Evolutionary conservation across 1,284 basidiomycete species (phyloP).

Genomic region (Naganishia albida): DNA sequence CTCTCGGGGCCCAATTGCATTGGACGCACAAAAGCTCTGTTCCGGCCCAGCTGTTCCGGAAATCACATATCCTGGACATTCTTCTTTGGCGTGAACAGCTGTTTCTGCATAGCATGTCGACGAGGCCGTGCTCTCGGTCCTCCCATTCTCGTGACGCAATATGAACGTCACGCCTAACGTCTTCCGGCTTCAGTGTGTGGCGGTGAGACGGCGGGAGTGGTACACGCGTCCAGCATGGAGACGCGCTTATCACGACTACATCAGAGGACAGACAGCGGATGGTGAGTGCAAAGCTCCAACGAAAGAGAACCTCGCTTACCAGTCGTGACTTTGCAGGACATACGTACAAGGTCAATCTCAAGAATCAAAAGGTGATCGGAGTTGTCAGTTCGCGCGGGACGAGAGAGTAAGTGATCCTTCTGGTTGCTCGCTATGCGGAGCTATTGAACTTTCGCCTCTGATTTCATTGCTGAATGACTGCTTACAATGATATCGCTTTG

Average conservation of each 20-base stretch:
- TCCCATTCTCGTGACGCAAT: neutral
- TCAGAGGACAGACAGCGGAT: conserved; percentile 26
- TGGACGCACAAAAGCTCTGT: neutral
- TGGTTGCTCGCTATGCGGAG: neutral
- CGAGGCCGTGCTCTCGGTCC: neutral
- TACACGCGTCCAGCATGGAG: neutral
- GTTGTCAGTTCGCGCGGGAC: conserved; percentile 18
- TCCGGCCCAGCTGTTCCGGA: conserved; percentile 1
- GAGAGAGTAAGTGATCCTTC: conserved; percentile 20
- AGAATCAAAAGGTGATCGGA: conserved; percentile 24
- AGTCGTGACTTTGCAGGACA: neutral
- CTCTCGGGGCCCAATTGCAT: conserved; percentile 5
- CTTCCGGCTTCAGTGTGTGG: neutral
- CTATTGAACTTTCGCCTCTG: neutral
- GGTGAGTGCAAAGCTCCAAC: conserved; percentile 2
- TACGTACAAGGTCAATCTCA: conserved; percentile 30
- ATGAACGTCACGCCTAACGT: neutral
- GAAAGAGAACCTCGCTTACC: neutral
- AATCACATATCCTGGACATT: neutral
- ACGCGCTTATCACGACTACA: conserved; percentile 29
- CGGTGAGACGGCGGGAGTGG: neutral
- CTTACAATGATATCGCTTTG: conserved; percentile 58
- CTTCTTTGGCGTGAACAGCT: too few relatives aligned
- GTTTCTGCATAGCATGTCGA: too few relatives aligned
- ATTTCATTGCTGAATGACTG: conserved; percentile 57